phyloP scores from a whole-genome alignment of 768 basidiomycete genomes.

The Lactarius psammicola region DNA sequence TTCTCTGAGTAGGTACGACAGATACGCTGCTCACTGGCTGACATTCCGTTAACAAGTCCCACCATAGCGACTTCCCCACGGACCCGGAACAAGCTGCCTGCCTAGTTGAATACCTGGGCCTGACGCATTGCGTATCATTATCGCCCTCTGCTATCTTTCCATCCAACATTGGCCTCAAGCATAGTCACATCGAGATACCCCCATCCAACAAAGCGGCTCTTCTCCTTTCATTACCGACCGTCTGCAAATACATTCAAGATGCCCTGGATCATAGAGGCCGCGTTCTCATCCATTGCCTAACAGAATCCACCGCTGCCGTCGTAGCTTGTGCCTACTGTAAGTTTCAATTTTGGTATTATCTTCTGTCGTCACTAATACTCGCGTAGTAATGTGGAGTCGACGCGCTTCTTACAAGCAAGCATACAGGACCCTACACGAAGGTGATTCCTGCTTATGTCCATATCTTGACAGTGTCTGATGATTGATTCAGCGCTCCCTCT shows the following conservation, averaged over 20 bases:
- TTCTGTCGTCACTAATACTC: background rate
- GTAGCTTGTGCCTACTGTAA: constrained; percentile 53
- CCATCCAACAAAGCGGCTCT: constrained; percentile 42
- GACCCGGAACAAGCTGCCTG: constrained; percentile 50
- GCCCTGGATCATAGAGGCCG: constrained; percentile 43
- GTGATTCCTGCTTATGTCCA: background rate
- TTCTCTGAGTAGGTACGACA: constrained; percentile 48
- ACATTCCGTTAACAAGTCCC: constrained; percentile 9
- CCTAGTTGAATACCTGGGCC: constrained; percentile 49
- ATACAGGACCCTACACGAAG: constrained; percentile 26
- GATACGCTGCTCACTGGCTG: background rate
- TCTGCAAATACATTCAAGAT: constrained; percentile 47
- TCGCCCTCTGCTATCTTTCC: constrained; percentile 49
- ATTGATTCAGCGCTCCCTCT: constrained; percentile 18
- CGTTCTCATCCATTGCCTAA: constrained; percentile 53
- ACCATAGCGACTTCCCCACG: constrained; percentile 53
- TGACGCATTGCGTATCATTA: constrained; percentile 55
- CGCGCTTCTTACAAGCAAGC: constrained; percentile 43
- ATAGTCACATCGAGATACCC: constrained; percentile 45
- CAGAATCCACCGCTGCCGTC: constrained; percentile 55
- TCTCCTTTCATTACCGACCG: constrained; percentile 45
- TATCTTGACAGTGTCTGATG: constrained; percentile 7
- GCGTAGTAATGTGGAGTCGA: constrained; percentile 49
- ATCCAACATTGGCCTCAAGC: constrained; percentile 37
- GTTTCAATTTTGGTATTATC: constrained; percentile 24